Base-by-base conservation (phyloP, 805 yeast species). In the Saccharomycopsis sp. region DNA sequence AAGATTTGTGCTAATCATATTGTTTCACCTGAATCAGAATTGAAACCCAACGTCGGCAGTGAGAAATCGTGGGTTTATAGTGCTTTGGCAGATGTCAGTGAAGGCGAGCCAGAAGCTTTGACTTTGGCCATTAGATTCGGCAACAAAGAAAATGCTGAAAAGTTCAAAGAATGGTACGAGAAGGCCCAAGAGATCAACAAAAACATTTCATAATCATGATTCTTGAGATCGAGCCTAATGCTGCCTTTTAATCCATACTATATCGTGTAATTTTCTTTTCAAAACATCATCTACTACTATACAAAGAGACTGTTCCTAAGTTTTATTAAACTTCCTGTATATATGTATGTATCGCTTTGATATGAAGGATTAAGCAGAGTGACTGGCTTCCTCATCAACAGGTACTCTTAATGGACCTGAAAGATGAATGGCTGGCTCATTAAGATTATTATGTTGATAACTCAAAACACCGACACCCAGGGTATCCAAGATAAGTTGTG, bases 31-130 rank as follows among this genome's bases (percentile, higher is more conserved):
- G 94, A 82, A 53, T 85, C 82, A 65, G 74, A 65, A 52, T 75
- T 92, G 62, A 83, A 77, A 60, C 86, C 96, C 55, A 92, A 92
- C 60, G 88, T 92, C 51, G 97, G 98, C 38, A 80, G 92, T 46
- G 98, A 92, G 62, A 82, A 96, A 71, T 86, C 96, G 26, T 92
- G 98, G 98, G 97, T 92, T 50, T 92, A 92, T 68, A 75, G 77
- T 39, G 95, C 87, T 48, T 79, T 95, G 38, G 95, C 94, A 30
- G 98, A 89, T 61, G 75, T 88, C 41, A 80, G 95, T 41, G 98
- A 92, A 62, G 97, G 96, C 52, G 87, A 72, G 57, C 84, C 97
- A 36, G 96, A 88, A 68, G 95, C 96, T 35, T 86, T 79, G 65
- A 89, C 96, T 41, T 76, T 92, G 63, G 98, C 98, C 48, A 88